A percentile compares a stretch with the other conserved stretches of the same genome.
These are phyloP conservation scores for Ustilaginoidea virens DNA, from an alignment of 2,329 filamentous ascomycete species.

Conservation along the genomic window DNA sequence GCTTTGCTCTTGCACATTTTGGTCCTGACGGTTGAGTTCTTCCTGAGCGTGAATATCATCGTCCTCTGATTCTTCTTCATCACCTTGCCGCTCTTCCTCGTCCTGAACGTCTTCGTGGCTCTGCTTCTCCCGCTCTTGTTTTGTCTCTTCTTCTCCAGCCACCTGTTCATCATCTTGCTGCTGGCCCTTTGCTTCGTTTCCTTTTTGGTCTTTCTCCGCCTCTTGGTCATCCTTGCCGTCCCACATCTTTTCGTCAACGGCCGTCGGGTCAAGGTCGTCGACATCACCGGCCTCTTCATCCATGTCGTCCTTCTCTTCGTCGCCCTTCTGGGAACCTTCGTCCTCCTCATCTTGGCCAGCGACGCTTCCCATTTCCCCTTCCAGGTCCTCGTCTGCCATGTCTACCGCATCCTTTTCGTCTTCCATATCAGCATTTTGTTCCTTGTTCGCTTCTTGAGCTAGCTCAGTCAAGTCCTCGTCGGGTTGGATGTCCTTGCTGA, in stretches of 20 bases:
- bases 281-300: conserved; percentile 87
- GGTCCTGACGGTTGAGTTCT: conserved; percentile 46
- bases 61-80: conserved; percentile 46
- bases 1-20: conserved; percentile 68
- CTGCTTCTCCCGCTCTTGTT: conserved; percentile 22
- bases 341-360: conserved; percentile 48
- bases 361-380: conserved; percentile 60
- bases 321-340: conserved; percentile 43
- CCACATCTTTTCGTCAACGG: conserved; percentile 98
- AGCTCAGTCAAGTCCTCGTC: conserved; percentile 89
- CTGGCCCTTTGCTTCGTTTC: conserved; percentile 54
- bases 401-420: conserved; percentile 78
- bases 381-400: conserved; percentile 82
- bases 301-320: conserved; percentile 52
- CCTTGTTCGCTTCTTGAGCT: conserved; percentile 65
- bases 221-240: conserved; percentile 71
- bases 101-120: conserved; percentile 12
- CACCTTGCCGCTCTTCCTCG: conserved; percentile 17
- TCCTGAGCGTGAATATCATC: conserved; percentile 40
- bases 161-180: conserved; percentile 46
- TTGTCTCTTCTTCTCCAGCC: conserved; percentile 25
- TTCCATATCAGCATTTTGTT: conserved; percentile 51
- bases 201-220: conserved; percentile 68
- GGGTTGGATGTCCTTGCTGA: conserved; percentile 88
- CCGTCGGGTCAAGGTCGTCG: conserved; percentile 74